Evolutionary conservation across 2,329 filamentous ascomycete species (phyloP).

Genomic region (Penicillium italicum): DNA sequence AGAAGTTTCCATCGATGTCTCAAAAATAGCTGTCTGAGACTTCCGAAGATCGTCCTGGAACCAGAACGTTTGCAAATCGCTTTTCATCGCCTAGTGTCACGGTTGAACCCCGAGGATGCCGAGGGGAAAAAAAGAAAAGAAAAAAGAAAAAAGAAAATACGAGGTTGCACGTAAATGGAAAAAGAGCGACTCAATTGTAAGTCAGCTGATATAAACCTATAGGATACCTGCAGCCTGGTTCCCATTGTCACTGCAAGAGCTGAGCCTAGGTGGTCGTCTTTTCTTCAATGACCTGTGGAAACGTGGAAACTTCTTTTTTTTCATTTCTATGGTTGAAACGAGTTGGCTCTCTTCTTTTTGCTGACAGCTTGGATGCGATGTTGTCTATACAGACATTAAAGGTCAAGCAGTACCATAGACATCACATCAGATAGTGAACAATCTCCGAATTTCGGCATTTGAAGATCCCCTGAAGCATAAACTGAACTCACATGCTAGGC

Average conservation of each 20-base stretch:
- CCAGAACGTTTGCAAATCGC: neutral
- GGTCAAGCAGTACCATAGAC: neutral
- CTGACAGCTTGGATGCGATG: neutral
- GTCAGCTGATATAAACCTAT: constrained; percentile 21
- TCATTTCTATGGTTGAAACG: neutral
- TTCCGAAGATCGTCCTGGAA: constrained; percentile 2
- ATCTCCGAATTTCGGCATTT: neutral
- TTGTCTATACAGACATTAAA: neutral
- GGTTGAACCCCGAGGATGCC: neutral
- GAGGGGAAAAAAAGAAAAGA: neutral
- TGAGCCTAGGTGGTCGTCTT: neutral
- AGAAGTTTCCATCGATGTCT: constrained; percentile 5
- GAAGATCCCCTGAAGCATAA: neutral
- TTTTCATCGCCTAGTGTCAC: constrained; percentile 2
- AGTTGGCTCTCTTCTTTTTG: neutral
- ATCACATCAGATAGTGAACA: neutral
- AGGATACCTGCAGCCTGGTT: constrained; percentile 18
- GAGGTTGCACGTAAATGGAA: neutral
- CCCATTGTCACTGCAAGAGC: constrained; percentile 8
- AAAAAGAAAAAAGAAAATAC: neutral
- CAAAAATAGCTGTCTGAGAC: constrained; percentile 9
- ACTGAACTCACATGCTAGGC: neutral
- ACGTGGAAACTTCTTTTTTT: neutral
- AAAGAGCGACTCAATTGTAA: neutral
- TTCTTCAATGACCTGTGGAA: neutral